Evolutionary conservation across 805 yeast genomes (phyloP).

Genomic region (Candida loeiensis): DNA sequence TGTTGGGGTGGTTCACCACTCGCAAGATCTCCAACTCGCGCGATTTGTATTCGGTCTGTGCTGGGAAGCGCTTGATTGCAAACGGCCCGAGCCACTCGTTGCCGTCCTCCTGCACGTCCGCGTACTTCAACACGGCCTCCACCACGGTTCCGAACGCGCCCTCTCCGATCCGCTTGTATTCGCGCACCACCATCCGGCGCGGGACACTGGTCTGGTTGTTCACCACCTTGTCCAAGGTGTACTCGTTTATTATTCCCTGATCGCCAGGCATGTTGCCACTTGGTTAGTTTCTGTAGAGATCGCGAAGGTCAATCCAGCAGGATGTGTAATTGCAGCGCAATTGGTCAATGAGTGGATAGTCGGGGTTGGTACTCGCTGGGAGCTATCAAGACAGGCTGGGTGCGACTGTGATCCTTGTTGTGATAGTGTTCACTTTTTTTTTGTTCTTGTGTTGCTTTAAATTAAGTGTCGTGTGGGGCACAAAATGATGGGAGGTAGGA

Average conservation of each 20-base stretch:
- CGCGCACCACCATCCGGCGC: slow-evolving; percentile 64
- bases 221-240: slow-evolving; percentile 46
- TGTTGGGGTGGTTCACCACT: slow-evolving; percentile 75
- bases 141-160: slow-evolving; percentile 87
- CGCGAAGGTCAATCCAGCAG: no score
- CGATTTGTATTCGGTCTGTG: slow-evolving; percentile 81
- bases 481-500: neutral
- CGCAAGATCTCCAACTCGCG: slow-evolving; percentile 76
- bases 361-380: no score
- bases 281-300: no score
- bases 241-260: slow-evolving; percentile 23
- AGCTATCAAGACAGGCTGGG: neutral
- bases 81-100: slow-evolving; percentile 71
- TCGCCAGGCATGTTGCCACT: slow-evolving; percentile 9
- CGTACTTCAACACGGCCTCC: slow-evolving; percentile 54
- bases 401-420: slow-evolving; percentile 1
- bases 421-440: slow-evolving; percentile 4
- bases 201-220: slow-evolving; percentile 52
- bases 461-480: neutral
- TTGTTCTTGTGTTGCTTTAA: slow-evolving; percentile 2
- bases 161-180: slow-evolving; percentile 73
- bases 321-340: neutral
- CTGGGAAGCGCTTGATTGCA: slow-evolving; percentile 82
- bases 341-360: no score
- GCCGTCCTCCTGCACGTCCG: slow-evolving; percentile 19